Percentiles rank a stretch among this genome's conserved stretches.
These are phyloP conservation scores for Panicum hallii DNA, from an alignment of 202 grass and related monocot genomes.

Conservation along the genomic window DNA sequence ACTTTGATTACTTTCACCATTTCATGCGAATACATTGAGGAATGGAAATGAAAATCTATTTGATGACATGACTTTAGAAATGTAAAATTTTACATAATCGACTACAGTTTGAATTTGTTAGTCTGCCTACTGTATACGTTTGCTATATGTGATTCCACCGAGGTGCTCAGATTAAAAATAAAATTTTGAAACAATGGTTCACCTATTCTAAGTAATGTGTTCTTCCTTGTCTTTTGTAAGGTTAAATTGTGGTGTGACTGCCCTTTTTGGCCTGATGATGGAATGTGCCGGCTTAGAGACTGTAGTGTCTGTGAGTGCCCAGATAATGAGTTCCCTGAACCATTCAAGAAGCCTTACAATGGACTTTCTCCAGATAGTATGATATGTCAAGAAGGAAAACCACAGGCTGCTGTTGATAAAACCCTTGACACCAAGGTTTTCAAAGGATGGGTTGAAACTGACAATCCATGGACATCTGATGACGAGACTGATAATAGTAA, in stretches of 20 bases:
- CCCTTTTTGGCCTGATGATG: constrained; percentile 96
- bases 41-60: background rate
- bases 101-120: background rate
- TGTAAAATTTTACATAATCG: background rate
- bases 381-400: constrained; percentile 93
- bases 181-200: background rate
- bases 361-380: constrained; percentile 68
- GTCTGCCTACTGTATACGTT: background rate
- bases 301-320: constrained; percentile 96
- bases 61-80: background rate
- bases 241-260: constrained; percentile 99
- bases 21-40: background rate
- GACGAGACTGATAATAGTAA: constrained; percentile 96
- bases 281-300: constrained; percentile 91
- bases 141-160: background rate
- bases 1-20: background rate
- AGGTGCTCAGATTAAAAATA: constrained; percentile 8
- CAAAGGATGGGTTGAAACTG: constrained; percentile 86
- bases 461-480: constrained; percentile 98
- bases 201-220: constrained; percentile 14
- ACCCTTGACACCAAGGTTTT: constrained; percentile 89
- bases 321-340: constrained; percentile 90
- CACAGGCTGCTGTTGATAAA: constrained; percentile 86
- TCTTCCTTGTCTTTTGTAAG: constrained; percentile 52
- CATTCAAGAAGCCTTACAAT: constrained; percentile 77